phyloP scores from a whole-genome alignment of 2,329 filamentous ascomycete genomes.

The Aureobasidium sp. region DNA sequence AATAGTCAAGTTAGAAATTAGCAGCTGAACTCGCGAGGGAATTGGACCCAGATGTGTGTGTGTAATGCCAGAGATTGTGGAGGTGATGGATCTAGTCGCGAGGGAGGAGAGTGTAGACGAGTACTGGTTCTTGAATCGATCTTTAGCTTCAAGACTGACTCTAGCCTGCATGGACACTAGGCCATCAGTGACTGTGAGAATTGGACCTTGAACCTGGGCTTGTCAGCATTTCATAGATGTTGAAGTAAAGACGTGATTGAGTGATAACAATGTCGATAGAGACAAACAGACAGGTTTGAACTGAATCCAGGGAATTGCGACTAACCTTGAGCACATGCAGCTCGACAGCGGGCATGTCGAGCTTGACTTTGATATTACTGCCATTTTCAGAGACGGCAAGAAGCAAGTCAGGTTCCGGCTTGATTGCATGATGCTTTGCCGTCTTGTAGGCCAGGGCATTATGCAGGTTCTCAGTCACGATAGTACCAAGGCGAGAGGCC shows the following conservation, averaged over 20 bases:
- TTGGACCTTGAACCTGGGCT: not conserved
- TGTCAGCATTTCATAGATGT: not conserved
- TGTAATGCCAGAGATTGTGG: not conserved
- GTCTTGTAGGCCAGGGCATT: constrained; percentile 20
- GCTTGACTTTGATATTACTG: constrained; percentile 23
- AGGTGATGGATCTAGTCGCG: not conserved
- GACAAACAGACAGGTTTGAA: not conserved
- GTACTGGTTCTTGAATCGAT: not conserved
- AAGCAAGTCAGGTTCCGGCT: constrained; percentile 16
- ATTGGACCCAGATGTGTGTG: not conserved
- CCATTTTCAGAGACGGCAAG: constrained; percentile 18
- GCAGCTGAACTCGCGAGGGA: not conserved
- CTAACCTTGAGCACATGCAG: constrained; percentile 9
- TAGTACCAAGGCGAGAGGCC: constrained; percentile 20
- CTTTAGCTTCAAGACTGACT: not conserved
- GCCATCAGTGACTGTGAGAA: not conserved
- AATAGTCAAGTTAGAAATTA: not conserved
- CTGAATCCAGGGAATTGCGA: not conserved
- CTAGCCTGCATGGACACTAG: not conserved
- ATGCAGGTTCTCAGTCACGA: constrained; percentile 20
- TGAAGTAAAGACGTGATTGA: too few species aligned
- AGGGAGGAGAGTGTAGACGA: constrained; percentile 5
- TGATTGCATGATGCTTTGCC: constrained; percentile 14
- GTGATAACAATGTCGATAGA: not conserved
- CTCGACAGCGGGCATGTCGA: constrained; percentile 18